Conservation (phyloP, 2,329 filamentous ascomycete species). For the Aspergillus oerlinghausenensis region DNA sequence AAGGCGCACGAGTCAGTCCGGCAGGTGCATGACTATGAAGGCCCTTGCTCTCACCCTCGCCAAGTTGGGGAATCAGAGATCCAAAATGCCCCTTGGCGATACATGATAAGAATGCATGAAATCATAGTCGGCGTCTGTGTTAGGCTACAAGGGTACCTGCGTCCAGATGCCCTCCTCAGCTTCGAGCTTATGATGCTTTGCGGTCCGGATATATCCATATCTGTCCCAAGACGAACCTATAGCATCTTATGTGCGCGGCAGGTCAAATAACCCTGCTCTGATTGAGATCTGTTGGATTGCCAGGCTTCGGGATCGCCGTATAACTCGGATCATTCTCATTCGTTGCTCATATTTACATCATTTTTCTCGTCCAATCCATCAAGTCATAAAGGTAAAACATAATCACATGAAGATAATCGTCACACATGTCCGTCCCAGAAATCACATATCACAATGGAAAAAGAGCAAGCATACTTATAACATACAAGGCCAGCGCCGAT, state of each 20-base stretch:
- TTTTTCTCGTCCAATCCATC: constrained; percentile 5
- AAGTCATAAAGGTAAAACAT: constrained; percentile 4
- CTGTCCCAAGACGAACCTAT: background rate
- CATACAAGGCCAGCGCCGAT: constrained; percentile 14
- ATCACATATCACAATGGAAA: background rate
- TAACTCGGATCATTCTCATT: background rate
- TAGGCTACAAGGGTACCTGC: background rate
- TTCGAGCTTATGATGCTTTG: background rate
- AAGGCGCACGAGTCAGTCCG: constrained; percentile 15
- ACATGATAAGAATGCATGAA: background rate
- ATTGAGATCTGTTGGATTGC: background rate
- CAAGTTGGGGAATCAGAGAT: background rate
- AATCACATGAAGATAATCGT: constrained; percentile 6
- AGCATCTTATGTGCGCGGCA: background rate
- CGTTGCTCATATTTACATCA: constrained; percentile 23
- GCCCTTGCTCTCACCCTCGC: background rate
- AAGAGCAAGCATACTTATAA: constrained; percentile 1
- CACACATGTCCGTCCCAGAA: background rate
- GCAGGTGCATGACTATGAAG: constrained; percentile 13
- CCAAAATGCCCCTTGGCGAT: background rate
- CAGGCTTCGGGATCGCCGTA: background rate
- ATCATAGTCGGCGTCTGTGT: background rate
- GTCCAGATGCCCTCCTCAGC: background rate
- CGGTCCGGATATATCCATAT: too few relatives aligned
- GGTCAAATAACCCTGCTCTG: background rate